Percentiles rank a stretch among this genome's conserved stretches.
These are phyloP conservation scores for Lepidium africanum DNA, from an alignment of 345 rosid genomes.

Conservation along the genomic window DNA sequence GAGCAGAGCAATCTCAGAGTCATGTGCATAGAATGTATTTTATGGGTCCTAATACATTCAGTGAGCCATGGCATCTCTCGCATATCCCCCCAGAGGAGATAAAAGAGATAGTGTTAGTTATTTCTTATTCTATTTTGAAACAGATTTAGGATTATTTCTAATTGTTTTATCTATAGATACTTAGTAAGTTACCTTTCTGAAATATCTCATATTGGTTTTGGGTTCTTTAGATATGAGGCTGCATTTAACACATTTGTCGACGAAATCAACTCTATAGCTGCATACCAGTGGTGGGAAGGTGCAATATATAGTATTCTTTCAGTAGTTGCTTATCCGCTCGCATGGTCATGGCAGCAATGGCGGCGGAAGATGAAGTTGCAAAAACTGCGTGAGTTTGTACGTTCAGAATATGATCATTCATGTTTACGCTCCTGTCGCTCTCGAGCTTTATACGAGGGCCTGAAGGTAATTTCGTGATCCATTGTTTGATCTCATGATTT, in stretches of 20 bases:
- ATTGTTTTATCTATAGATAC: conserved; percentile 1
- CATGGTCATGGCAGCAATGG: conserved; percentile 99
- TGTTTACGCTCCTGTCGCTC: conserved; percentile 99
- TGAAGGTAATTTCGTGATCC: conserved; percentile 57
- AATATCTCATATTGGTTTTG: conserved; percentile 17
- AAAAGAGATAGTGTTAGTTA: conserved; percentile 89
- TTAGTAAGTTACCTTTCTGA: conserved; percentile 3
- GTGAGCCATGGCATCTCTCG: conserved; percentile 97
- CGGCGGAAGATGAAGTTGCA: conserved; percentile 79
- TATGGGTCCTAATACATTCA: conserved; percentile 92
- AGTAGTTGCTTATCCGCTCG: conserved; percentile 73
- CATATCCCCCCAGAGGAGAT: conserved; percentile 93
- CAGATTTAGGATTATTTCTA: conserved; percentile 18
- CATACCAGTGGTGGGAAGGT: conserved; percentile 99
- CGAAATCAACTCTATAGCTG: conserved; percentile 89
- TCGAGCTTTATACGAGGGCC: conserved; percentile 97
- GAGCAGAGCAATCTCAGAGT: conserved; percentile 92
- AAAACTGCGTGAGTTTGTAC: conserved; percentile 87
- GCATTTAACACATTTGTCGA: conserved; percentile 92
- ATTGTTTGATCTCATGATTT: conserved; percentile 1
- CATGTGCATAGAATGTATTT: conserved; percentile 98
- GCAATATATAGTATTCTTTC: conserved; percentile 78
- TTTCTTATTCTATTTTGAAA: not conserved
- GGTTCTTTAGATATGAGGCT: conserved; percentile 71
- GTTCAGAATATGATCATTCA: conserved; percentile 98